Evolutionary conservation across 371 early-diverging fungal genomes (phyloP).

Genomic region (Smittium mucronatum): DNA sequence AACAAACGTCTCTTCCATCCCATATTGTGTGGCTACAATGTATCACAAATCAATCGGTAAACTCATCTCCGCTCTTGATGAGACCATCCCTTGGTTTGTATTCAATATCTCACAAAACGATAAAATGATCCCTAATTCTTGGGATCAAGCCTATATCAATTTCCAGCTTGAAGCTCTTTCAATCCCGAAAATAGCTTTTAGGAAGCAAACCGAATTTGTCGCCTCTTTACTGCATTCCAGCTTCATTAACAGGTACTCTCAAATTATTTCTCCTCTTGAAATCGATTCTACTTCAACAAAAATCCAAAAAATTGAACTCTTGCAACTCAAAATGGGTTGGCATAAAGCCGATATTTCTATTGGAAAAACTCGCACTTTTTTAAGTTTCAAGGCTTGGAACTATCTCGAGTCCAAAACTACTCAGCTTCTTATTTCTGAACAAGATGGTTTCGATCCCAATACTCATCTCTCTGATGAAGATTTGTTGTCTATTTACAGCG

Average conservation of each 20-base stretch:
- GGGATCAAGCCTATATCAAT: conserved; percentile 44
- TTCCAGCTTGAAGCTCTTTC: conserved; percentile 43
- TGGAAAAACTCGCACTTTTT: conserved; percentile 51
- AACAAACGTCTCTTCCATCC: conserved; percentile 30
- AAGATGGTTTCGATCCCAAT: neutral
- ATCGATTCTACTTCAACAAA: conserved; percentile 28
- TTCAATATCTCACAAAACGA: conserved; percentile 71
- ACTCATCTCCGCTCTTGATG: conserved; percentile 60
- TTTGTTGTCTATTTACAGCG: conserved; percentile 26
- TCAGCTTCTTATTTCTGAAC: neutral
- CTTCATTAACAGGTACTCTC: conserved; percentile 54
- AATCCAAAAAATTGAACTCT: conserved; percentile 38
- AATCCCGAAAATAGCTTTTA: conserved; percentile 37
- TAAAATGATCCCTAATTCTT: conserved; percentile 38
- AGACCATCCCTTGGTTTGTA: conserved; percentile 76
- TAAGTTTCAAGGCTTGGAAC: conserved; percentile 59
- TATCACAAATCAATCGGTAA: conserved; percentile 62
- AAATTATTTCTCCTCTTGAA: conserved; percentile 31
- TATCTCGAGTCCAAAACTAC: conserved; percentile 37
- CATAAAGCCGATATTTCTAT: conserved; percentile 44
- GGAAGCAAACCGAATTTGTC: conserved; percentile 41
- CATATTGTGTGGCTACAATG: conserved; percentile 46
- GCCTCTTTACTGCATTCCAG: conserved; percentile 44
- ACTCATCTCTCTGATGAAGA: conserved; percentile 17
- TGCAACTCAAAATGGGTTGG: conserved; percentile 53